Conservation (phyloP, 108 stramenopile species). For the Conticribra guillardii region DNA sequence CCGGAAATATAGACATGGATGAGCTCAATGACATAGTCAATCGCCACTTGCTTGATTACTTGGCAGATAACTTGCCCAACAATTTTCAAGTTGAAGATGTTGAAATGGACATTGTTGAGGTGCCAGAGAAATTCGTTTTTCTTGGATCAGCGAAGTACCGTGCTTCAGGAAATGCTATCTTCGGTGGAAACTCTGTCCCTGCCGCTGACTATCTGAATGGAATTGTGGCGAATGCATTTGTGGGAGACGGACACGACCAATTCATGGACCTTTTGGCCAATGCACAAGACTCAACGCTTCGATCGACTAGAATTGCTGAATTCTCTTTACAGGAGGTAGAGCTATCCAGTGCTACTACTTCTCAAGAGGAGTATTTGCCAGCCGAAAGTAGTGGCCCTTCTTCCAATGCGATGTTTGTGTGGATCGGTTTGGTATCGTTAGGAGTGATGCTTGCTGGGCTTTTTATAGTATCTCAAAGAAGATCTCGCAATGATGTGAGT, state of each 20-base stretch:
- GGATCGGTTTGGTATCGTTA: not conserved
- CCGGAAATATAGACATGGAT: slow-evolving; percentile 5
- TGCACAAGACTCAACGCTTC: not conserved
- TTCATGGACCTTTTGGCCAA: not conserved
- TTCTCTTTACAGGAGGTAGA: too few species aligned
- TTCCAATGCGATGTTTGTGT: not conserved
- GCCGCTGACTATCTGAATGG: slow-evolving; percentile 1
- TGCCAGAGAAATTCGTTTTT: not conserved
- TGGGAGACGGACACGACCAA: not conserved
- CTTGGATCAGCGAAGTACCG: not conserved
- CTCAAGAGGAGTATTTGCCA: slow-evolving; percentile 6
- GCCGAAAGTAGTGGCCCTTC: not conserved
- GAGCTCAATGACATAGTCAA: slow-evolving; percentile 4
- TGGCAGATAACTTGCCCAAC: slow-evolving; percentile 1
- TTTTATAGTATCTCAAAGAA: not conserved
- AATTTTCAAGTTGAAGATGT: not conserved
- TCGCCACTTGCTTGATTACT: not conserved
- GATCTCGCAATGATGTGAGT: not conserved
- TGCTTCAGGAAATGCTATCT: slow-evolving; percentile 5
- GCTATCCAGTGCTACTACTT: not conserved
- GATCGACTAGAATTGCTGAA: too few species aligned
- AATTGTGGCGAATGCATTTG: not conserved
- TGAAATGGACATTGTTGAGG: not conserved
- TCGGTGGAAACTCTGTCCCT: slow-evolving; percentile 1
- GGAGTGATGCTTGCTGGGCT: slow-evolving; percentile 2